Evolutionary conservation across 768 basidiomycete species (phyloP).

Genomic region (Neoboletus magnificus): DNA sequence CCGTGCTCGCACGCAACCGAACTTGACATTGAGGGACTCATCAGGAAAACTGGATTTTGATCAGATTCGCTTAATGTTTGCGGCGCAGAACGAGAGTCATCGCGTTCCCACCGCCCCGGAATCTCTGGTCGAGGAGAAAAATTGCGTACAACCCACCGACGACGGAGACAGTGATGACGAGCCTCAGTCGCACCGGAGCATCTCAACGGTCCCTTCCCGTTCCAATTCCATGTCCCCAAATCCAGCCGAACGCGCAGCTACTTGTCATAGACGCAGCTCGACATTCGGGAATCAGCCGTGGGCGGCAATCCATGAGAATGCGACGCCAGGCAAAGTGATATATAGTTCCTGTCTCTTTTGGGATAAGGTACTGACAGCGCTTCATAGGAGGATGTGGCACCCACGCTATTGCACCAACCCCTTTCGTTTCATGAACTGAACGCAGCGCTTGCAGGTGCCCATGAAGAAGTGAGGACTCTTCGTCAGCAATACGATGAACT

Average conservation of each 20-base stretch:
- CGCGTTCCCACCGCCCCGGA: neutral
- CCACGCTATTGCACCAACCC: conserved; percentile 1
- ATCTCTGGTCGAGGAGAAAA: neutral
- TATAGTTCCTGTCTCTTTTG: neutral
- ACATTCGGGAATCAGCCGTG: conserved; percentile 22
- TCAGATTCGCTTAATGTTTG: conserved; percentile 30
- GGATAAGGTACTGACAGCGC: neutral
- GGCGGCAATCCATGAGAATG: conserved; percentile 8
- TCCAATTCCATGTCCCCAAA: conserved; percentile 17
- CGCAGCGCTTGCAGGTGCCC: conserved; percentile 19
- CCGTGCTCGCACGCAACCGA: neutral
- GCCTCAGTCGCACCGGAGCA: neutral
- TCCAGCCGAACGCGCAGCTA: neutral
- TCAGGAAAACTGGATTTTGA: conserved; percentile 32
- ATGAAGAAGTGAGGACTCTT: conserved; percentile 25
- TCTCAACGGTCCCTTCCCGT: conserved; percentile 9
- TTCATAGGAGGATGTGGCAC: conserved; percentile 8
- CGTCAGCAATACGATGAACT: conserved; percentile 28
- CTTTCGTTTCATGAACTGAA: conserved; percentile 28
- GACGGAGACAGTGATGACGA: conserved; percentile 22
- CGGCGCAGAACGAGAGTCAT: conserved; percentile 9
- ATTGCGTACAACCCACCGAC: neutral
- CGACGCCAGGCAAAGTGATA: conserved; percentile 7
- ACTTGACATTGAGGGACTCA: conserved; percentile 19
- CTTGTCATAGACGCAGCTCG: conserved; percentile 21